Base-by-base conservation (phyloP, 1,284 basidiomycete species). In the Sanghuangporus weigelae region DNA sequence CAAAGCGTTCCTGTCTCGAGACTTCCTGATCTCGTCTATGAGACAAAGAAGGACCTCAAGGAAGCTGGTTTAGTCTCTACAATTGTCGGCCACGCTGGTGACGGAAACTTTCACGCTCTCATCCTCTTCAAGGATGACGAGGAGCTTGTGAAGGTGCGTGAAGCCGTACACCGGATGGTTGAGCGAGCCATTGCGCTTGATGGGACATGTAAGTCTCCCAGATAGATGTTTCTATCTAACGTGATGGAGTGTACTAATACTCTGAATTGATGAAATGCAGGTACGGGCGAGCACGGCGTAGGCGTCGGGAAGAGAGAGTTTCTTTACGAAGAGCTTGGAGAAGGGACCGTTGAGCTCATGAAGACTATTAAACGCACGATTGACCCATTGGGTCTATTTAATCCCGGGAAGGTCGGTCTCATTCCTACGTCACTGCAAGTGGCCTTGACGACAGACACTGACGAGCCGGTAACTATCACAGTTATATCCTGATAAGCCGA, bases 241-340 rank as follows among this genome's bases (percentile, higher is more conserved):
- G 44, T 53, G 40, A 59, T 16, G 40, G 50, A 31, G 35, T 4
- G 23, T 19, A 46, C 54, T 19, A 7, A 38, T 26, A 19, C 16
- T 55, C 35, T 40, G 31, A 16, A 19, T 11, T n/a, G 8, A n/a
- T 16, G 16, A 8, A 38, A 39, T n/a, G 6, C 61, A 87, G 84
- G 86, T 69, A 89, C 88, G 0, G 93, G 93, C 10, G 93, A 95
- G 72, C 93, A 95, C 71, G 93, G 93, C 1, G 91, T 96, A 7
- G 93, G 93, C 0, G 77, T 94, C n/a, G 92, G 91, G 12, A 95
- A 95, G 78, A 85, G 82, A 66, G 81, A 85, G 65, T 91, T 84
- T 67, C 79, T 96, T 38, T 79, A 84, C 42, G 81, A 86, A 63
- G 94, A 96, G 72, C 81, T 96, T 0, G 93, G 94, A 0, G 78